Evolutionary conservation across 805 yeast species (phyloP).

Genomic region (Saturnispora galanensis): DNA sequence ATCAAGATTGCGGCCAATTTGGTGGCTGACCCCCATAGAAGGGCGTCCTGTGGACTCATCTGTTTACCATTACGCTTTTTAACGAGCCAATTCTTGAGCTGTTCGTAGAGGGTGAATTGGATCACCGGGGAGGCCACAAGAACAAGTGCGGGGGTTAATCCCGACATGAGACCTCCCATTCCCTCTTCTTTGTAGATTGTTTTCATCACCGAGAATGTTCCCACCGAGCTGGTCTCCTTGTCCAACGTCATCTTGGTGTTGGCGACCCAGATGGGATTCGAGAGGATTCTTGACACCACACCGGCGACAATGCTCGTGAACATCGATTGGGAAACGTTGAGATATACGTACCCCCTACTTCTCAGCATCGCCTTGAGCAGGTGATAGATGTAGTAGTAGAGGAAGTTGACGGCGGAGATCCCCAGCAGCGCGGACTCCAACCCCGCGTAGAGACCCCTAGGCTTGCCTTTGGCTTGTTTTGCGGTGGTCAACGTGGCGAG

Average conservation of each 20-base stretch:
- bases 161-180: constrained; percentile 61
- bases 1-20: constrained; percentile 80
- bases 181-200: constrained; percentile 67
- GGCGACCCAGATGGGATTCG: constrained; percentile 94
- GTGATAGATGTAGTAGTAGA: constrained; percentile 88
- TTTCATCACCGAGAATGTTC: constrained; percentile 15
- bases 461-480: constrained; percentile 77
- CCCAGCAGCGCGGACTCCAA: constrained; percentile 83
- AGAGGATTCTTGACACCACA: constrained; percentile 64
- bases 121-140: constrained; percentile 82
- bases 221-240: constrained; percentile 11
- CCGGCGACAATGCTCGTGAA: constrained; percentile 82
- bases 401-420: constrained; percentile 74
- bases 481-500: constrained; percentile 77
- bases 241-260: constrained; percentile 78
- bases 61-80: constrained; percentile 36
- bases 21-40: constrained; percentile 80
- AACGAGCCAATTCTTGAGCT: constrained; percentile 57
- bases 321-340: constrained; percentile 59
- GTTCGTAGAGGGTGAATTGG: constrained; percentile 88
- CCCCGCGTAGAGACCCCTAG: constrained; percentile 70
- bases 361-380: constrained; percentile 32
- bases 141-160: constrained; percentile 79
- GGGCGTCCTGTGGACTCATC: constrained; percentile 66
- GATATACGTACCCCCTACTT: constrained; percentile 25